Percentiles rank a stretch among this genome's conserved stretches.
Evolutionary conservation across 805 yeast species (phyloP).

Genomic region (Sugiyamaella marilandica): DNA sequence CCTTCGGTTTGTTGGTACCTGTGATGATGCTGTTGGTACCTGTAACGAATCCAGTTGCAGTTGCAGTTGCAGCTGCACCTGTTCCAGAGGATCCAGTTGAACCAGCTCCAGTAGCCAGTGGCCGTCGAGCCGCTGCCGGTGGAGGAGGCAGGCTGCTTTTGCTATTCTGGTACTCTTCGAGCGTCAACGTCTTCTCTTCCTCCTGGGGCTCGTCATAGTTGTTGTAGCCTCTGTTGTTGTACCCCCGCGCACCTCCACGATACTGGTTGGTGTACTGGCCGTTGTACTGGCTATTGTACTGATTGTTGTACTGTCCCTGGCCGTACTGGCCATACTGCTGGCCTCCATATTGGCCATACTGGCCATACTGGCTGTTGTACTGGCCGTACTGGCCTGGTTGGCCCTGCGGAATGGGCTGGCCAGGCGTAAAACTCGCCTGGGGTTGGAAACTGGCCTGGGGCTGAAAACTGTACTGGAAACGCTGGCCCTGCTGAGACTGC

Average conservation of each 20-base stretch:
- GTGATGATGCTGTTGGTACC: constrained; percentile 7
- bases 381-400: constrained; percentile 27
- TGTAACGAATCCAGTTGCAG: constrained; percentile 1
- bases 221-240: constrained; percentile 19
- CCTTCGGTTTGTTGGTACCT: constrained; percentile 23
- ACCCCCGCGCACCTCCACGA: constrained; percentile 22
- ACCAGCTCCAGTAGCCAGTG: constrained; percentile 9
- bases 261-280: not conserved
- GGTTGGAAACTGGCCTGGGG: constrained; percentile 16
- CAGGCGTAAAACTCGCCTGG: constrained; percentile 26
- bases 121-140: constrained; percentile 7
- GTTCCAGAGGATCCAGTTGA: no score
- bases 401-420: constrained; percentile 26
- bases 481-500: constrained; percentile 43
- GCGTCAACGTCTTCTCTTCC: constrained; percentile 56
- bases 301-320: constrained; percentile 11
- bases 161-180: constrained; percentile 64
- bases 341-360: constrained; percentile 29
- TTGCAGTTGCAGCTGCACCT: constrained; percentile 5
- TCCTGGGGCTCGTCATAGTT: constrained; percentile 9
- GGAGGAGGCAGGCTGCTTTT: constrained; percentile 18
- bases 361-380: constrained; percentile 21
- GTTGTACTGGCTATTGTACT: constrained; percentile 2
- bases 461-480: constrained; percentile 35
- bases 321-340: constrained; percentile 17